Base-by-base conservation (phyloP, 495 filamentous ascomycete genomes). In the Massariosphaeria phaeospora region DNA sequence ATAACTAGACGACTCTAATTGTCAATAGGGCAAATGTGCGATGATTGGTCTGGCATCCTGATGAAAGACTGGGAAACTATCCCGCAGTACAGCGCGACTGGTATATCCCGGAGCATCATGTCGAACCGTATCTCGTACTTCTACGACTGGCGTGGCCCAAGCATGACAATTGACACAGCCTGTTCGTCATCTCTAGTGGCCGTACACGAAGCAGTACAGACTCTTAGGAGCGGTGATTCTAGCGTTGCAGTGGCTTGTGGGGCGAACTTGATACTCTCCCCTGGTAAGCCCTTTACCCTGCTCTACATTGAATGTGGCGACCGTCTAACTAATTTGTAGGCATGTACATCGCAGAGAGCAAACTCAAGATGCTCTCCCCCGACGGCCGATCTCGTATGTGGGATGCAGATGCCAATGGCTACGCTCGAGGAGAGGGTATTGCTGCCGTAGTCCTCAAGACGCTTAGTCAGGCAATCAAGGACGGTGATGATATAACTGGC, bases 391-490 rank as follows among this genome's bases (percentile, higher is more conserved):
- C 27, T 13, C 31, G 69, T 0, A 74, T 73, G 70, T 79, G 69
- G 69, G 75, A 79, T 55, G 48, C 39, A 0, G 52, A 43, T 24
- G 76, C 73, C 0, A 54, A 78, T 46, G 76, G 75, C 0, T 79
- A 79, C 33, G 72, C 67, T 0, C 69, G 74, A 2, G 76, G 75
- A 10, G 76, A 79, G 2, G 76, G 75, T 3, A 48, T 73, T 1
- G 69, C 63, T 2, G 65, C 59, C 2, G 38, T 77, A 1, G 27
- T 79, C 6, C 30, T 79, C 1, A 76, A 76, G 49, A 54, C 47
- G 1, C 61, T 61, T 6, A 47, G 23, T 36, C 2, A 39, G 1
- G 55, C 55, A 1, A 10, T 51, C 20, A 31, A 1, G 3, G 56
- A 59, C 35, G 56, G 56, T 3, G 56, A 59, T 23, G 18, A 59